A percentile compares a stretch with the other conserved stretches of the same genome.
Evolutionary conservation across 768 basidiomycete species (phyloP).

Genomic region (Boletus coccyginus): DNA sequence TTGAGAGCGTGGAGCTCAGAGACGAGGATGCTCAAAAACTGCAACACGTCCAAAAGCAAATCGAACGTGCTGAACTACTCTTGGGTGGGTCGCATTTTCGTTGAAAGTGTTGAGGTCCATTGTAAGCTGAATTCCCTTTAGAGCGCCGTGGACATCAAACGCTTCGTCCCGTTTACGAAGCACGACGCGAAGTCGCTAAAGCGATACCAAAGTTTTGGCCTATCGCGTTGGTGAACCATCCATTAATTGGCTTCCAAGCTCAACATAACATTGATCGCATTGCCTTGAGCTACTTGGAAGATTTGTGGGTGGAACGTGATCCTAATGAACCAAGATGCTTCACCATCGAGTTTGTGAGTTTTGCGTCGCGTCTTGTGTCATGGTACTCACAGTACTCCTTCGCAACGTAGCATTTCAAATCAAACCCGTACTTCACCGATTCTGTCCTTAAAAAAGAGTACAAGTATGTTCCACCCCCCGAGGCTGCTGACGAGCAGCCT

Average conservation of each 20-base stretch:
- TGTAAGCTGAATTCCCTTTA: constrained; percentile 27
- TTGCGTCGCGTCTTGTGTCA: constrained; percentile 1
- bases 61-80: constrained; percentile 66
- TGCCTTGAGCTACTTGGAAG: constrained; percentile 81
- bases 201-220: constrained; percentile 81
- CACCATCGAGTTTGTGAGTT: constrained; percentile 84
- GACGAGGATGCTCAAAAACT: constrained; percentile 74
- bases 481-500: constrained; percentile 51
- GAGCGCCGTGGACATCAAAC: constrained; percentile 63
- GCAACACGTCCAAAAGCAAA: constrained; percentile 60
- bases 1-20: constrained; percentile 63
- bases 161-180: constrained; percentile 62
- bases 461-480: constrained; percentile 60
- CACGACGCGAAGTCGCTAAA: constrained; percentile 64
- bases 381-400: constrained; percentile 11
- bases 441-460: constrained; percentile 78
- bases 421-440: constrained; percentile 82
- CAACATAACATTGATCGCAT: constrained; percentile 76
- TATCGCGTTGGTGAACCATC: constrained; percentile 77
- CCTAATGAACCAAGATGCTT: constrained; percentile 73
- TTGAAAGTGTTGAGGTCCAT: not conserved
- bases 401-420: constrained; percentile 65
- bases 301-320: constrained; percentile 81
- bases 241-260: constrained; percentile 56
- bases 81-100: constrained; percentile 51